Evolutionary conservation across 1,284 basidiomycete species (phyloP).

Genomic region (Apiotrichum domesticum): DNA sequence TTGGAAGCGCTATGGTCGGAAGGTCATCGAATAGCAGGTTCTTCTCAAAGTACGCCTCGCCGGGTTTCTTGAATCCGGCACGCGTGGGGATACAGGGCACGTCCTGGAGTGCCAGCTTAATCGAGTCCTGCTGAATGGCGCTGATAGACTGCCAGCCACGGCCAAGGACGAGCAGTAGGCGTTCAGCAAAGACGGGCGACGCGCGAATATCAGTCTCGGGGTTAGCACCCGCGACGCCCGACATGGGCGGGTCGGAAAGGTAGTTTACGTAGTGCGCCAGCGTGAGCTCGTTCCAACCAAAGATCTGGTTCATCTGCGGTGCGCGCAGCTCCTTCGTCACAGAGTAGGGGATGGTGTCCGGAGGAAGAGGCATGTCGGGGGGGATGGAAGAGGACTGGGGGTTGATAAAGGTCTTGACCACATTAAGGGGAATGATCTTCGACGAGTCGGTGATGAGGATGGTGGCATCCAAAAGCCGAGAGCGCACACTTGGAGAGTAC

Average conservation of each 20-base stretch:
- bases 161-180: constrained; percentile 64
- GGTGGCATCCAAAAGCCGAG: constrained; percentile 63
- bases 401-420: constrained; percentile 70
- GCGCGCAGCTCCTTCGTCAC: constrained; percentile 62
- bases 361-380: constrained; percentile 73
- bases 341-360: constrained; percentile 64
- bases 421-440: constrained; percentile 62
- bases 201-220: constrained; percentile 61
- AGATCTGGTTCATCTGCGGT: constrained; percentile 50
- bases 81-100: constrained; percentile 80
- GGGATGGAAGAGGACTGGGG: constrained; percentile 64
- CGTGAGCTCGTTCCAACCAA: constrained; percentile 77
- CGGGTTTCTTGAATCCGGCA: constrained; percentile 65
- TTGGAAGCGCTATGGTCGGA: constrained; percentile 71
- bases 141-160: constrained; percentile 71
- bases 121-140: constrained; percentile 55
- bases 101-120: constrained; percentile 57
- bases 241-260: constrained; percentile 54
- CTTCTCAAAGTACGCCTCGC: constrained; percentile 79
- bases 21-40: constrained; percentile 85
- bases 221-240: constrained; percentile 40
- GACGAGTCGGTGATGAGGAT: constrained; percentile 53
- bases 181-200: constrained; percentile 74
- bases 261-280: constrained; percentile 70
- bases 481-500: constrained; percentile 48